Conservation (phyloP, 805 yeast species). For the Candida ascalaphidarum region DNA sequence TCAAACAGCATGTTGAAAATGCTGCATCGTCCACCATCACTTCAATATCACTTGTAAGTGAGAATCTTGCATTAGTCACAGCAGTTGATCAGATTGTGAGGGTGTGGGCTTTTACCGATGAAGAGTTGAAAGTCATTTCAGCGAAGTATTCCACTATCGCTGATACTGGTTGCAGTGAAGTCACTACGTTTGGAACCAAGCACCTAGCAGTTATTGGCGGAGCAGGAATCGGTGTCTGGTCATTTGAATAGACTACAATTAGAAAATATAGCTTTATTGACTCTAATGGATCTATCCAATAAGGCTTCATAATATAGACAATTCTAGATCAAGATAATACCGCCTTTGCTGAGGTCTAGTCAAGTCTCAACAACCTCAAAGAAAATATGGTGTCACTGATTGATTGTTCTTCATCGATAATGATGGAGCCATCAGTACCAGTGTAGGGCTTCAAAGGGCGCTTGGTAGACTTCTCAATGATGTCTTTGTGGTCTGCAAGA, state of each 20-base stretch:
- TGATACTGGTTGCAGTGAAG: slow-evolving; percentile 74
- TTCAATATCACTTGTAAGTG: slow-evolving; percentile 33
- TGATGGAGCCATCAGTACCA: slow-evolving; percentile 37
- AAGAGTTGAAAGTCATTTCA: slow-evolving; percentile 17
- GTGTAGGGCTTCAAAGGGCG: slow-evolving; percentile 44
- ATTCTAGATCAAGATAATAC: slow-evolving; percentile 30
- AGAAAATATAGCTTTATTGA: not conserved
- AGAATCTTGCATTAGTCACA: slow-evolving; percentile 32
- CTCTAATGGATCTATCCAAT: not conserved
- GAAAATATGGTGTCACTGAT: slow-evolving; percentile 69
- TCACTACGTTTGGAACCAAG: slow-evolving; percentile 15
- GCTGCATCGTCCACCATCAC: slow-evolving; percentile 92
- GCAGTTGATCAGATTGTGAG: slow-evolving; percentile 81
- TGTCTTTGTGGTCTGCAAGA: slow-evolving; percentile 53
- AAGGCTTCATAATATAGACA: not conserved
- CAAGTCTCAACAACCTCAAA: slow-evolving; percentile 69
- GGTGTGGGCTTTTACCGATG: slow-evolving; percentile 43
- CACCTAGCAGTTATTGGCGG: slow-evolving; percentile 58
- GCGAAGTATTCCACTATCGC: slow-evolving; percentile 72
- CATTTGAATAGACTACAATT: slow-evolving; percentile 1
- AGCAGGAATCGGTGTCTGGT: slow-evolving; percentile 64
- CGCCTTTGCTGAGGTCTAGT: slow-evolving; percentile 97
- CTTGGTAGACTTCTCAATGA: slow-evolving; percentile 74
- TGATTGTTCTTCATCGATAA: slow-evolving; percentile 82
- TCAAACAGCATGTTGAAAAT: slow-evolving; percentile 25